Percentiles rank a stretch among this genome's conserved stretches.
Conservation (phyloP, 2,329 filamentous ascomycete genomes). For the Penicillium glabrum region DNA sequence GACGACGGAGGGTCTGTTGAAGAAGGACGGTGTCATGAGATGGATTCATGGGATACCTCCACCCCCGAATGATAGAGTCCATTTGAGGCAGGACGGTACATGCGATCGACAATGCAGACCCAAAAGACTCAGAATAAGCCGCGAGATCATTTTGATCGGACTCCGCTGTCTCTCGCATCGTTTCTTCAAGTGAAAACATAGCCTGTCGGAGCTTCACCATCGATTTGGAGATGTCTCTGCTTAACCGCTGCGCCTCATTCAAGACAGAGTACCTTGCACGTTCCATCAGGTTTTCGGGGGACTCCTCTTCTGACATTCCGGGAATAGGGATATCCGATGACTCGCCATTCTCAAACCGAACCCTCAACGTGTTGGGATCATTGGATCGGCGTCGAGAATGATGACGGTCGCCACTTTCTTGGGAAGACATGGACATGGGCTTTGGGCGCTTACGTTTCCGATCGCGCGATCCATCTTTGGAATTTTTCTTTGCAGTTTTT, state of each 20-base stretch:
- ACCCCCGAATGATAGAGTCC: conserved; percentile 54
- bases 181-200: conserved; percentile 53
- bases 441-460: conserved; percentile 60
- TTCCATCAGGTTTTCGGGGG: conserved; percentile 37
- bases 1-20: conserved; percentile 57
- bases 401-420: conserved; percentile 46
- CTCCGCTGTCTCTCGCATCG: conserved; percentile 26
- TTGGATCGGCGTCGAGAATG: conserved; percentile 42
- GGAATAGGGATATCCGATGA: conserved; percentile 58
- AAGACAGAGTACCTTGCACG: conserved; percentile 48
- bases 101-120: conserved; percentile 44
- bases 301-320: conserved; percentile 22
- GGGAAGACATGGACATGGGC: conserved; percentile 44
- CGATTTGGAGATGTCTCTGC: conserved; percentile 57
- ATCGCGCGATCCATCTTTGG: conserved; percentile 32
- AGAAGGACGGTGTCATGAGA: conserved; percentile 51
- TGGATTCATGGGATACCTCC: conserved; percentile 62
- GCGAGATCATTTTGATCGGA: conserved; percentile 20
- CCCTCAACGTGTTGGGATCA: conserved; percentile 46
- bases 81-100: conserved; percentile 55
- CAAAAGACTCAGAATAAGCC: conserved; percentile 41
- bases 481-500: conserved; percentile 6
- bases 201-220: conserved; percentile 55
- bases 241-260: conserved; percentile 52
- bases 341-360: conserved; percentile 61